phyloP scores from a whole-genome alignment of 2,329 filamentous ascomycete species.

The Microdochium trichocladiopsis region DNA sequence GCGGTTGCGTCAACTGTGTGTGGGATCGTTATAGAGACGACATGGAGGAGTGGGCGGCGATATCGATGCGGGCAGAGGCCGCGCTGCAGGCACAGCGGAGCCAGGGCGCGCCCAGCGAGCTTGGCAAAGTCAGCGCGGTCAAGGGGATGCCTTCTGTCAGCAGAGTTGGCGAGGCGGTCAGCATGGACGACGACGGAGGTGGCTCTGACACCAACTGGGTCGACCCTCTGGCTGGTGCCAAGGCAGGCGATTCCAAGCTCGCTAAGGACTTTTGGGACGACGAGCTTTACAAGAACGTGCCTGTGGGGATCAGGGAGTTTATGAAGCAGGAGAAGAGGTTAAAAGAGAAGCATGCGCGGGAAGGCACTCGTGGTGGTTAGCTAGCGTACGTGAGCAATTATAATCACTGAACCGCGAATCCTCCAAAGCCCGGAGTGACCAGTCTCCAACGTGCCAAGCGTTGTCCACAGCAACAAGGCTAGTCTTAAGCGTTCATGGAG shows the following conservation, averaged over 20 bases:
- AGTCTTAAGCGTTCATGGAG: too few species aligned
- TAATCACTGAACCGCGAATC: too few species aligned
- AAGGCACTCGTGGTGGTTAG: constrained; percentile 30
- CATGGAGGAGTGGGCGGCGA: constrained; percentile 76
- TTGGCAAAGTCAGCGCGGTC: constrained; percentile 4
- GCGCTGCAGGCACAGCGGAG: constrained; percentile 34
- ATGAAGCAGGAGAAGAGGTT: constrained; percentile 95
- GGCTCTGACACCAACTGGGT: constrained; percentile 65
- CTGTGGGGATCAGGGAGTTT: constrained; percentile 90
- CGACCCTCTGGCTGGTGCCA: constrained; percentile 2
- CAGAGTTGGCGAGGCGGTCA: constrained; percentile 29
- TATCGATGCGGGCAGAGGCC: constrained; percentile 55
- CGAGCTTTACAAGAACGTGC: constrained; percentile 71
- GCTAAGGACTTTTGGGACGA: constrained; percentile 51
- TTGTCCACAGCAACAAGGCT: too few species aligned
- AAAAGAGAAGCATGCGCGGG: constrained; percentile 63
- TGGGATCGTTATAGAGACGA: constrained; percentile 92
- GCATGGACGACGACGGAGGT: constrained; percentile 76
- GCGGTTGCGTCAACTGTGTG: constrained; percentile 94
- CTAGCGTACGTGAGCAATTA: not conserved
- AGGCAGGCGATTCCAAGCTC: constrained; percentile 27
- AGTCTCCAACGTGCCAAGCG: too few species aligned
- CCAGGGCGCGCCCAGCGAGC: constrained; percentile 4
- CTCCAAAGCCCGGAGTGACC: too few species aligned
- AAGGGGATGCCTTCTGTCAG: constrained; percentile 7